Conservation (phyloP, 2,329 filamentous ascomycete species). For the Aspergillus pseudonomiae region DNA sequence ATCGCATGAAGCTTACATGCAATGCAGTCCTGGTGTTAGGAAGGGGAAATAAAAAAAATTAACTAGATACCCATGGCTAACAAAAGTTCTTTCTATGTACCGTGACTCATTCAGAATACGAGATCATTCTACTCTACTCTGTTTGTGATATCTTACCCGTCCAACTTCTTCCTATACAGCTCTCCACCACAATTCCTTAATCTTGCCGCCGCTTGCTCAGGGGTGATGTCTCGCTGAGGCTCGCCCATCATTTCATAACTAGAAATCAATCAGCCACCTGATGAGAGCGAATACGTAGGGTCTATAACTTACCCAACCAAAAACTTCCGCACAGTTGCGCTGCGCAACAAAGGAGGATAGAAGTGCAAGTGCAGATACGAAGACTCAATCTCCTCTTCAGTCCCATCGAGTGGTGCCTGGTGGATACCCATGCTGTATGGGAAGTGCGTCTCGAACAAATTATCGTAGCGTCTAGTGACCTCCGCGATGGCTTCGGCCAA, state of each 20-base stretch:
- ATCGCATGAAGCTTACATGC: background rate
- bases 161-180: slow-evolving; percentile 74
- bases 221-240: slow-evolving; percentile 97
- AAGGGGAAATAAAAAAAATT: background rate
- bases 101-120: background rate
- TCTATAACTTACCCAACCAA: slow-evolving; percentile 68
- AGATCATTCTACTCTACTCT: slow-evolving; percentile 13
- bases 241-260: slow-evolving; percentile 92
- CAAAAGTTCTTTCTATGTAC: slow-evolving; percentile 5
- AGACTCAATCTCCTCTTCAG: slow-evolving; percentile 78
- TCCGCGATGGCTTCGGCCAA: slow-evolving; percentile 86
- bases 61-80: slow-evolving; percentile 12
- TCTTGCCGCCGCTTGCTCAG: slow-evolving; percentile 85
- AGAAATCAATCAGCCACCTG: slow-evolving; percentile 18
- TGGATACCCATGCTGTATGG: slow-evolving; percentile 97
- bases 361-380: slow-evolving; percentile 97
- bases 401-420: slow-evolving; percentile 85
- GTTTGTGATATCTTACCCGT: slow-evolving; percentile 14
- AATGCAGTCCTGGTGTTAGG: background rate
- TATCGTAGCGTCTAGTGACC: slow-evolving; percentile 90
- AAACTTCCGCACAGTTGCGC: slow-evolving; percentile 93
- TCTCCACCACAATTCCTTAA: slow-evolving; percentile 77
- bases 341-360: slow-evolving; percentile 89
- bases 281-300: slow-evolving; percentile 1
- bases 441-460: slow-evolving; percentile 94